A percentile compares a stretch with the other conserved stretches of the same genome.
Conservation (phyloP, 352 stramenopile genomes). For the Pythium utonaiense region DNA sequence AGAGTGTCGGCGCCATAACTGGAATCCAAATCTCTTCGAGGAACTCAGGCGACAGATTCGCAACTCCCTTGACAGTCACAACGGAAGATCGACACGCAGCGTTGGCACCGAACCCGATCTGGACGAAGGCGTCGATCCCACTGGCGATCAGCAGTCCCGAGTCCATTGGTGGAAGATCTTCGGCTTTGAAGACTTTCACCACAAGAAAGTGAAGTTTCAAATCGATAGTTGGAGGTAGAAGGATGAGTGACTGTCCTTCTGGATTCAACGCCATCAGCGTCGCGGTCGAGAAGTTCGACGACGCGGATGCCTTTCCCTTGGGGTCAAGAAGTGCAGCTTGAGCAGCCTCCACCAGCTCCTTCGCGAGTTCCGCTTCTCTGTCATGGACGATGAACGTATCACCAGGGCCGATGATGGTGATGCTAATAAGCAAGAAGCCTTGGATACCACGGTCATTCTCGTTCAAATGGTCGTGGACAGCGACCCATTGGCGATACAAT, state of each 20-base stretch:
- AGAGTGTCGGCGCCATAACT: conserved; percentile 71
- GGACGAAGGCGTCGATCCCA: conserved; percentile 83
- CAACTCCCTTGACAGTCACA: conserved; percentile 55
- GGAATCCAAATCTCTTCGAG: conserved; percentile 86
- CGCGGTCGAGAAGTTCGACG: neutral
- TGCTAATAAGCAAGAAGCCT: conserved; percentile 64
- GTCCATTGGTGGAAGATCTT: conserved; percentile 85
- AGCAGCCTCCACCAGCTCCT: conserved; percentile 34
- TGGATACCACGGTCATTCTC: conserved; percentile 83
- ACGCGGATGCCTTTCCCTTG: neutral
- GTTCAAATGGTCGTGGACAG: conserved; percentile 86
- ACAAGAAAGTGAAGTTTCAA: conserved; percentile 77
- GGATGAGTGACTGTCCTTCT: conserved; percentile 41
- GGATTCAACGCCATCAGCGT: conserved; percentile 1
- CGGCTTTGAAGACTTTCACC: conserved; percentile 69
- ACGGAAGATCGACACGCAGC: conserved; percentile 40
- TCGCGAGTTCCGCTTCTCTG: conserved; percentile 59
- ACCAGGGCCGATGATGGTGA: conserved; percentile 67
- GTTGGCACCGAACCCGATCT: conserved; percentile 66
- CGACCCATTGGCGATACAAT: conserved; percentile 88
- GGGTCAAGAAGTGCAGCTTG: neutral
- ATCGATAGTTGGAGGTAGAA: conserved; percentile 76
- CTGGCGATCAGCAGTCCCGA: conserved; percentile 35
- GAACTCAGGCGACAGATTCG: conserved; percentile 53
- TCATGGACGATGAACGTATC: conserved; percentile 67